Base-by-base conservation (phyloP, 75 land plant species). In the Pinus albicaulis region DNA sequence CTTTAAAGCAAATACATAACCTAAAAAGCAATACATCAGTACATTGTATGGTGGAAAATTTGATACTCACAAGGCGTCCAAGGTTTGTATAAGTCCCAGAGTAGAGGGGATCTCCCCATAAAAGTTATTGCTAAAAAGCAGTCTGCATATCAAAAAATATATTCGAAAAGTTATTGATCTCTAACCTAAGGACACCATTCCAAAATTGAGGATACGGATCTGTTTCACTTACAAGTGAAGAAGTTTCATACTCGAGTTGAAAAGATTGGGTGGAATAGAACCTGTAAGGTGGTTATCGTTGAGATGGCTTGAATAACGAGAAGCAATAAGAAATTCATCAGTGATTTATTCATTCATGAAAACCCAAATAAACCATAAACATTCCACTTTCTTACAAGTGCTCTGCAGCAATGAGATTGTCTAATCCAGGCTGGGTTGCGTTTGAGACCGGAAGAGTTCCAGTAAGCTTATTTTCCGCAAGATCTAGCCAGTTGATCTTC, bases 221-320 rank as follows among this genome's bases (percentile, higher is more conserved):
- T 59, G 10, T 59, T 59, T 26, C 2, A 79, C 89, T 87, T 83
- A 90, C 89, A 87, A 7, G 68, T 90, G 92, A 74, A 85, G 85
- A 28, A 91, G 76, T 24, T 73, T 74, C 89, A 87, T 87, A 1
- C 84, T 74, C 12, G 84, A 78, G 61, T 83, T 85, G 77, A 91
- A 91, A 57, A 93, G 87, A 63, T 79, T 70, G 6, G 55, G 59
- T 59, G 95, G 89, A 73, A 93, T 85, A 72, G 74, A 11, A 12
- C 95, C 94, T 55, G 94, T 84, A 58, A 93, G 79, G 75, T 85
- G 65, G 66, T 93, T 93, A 31, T 91, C 84, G 78, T 87, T 89
- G 77, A 93, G 86, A 75, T 93, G 95, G 83, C 95, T 93, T 72
- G 24, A 72, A 72, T 25, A n/a, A 55, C 26, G 61, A 3, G 55